Conservation (phyloP, 2,329 filamentous ascomycete genomes). For the Aspergillus pseudonomiae region DNA sequence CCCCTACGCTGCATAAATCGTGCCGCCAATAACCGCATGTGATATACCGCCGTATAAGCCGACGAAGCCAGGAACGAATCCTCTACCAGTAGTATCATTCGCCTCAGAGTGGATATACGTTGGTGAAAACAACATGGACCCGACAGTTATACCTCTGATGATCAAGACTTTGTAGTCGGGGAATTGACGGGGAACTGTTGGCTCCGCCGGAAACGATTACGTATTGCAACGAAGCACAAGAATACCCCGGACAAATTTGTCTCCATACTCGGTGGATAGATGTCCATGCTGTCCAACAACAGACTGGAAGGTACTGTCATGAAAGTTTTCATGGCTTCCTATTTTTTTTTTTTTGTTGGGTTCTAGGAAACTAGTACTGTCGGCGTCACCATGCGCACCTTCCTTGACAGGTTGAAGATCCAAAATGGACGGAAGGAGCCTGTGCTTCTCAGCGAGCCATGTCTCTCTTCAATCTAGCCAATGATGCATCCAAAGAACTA, state of each 20-base stretch:
- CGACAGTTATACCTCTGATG: background rate
- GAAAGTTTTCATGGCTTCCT: background rate
- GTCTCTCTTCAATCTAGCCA: background rate
- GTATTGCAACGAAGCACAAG: background rate
- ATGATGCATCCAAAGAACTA: background rate
- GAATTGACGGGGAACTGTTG: background rate
- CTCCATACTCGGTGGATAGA: background rate
- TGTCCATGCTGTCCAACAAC: background rate
- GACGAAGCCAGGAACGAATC: background rate
- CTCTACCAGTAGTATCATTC: background rate
- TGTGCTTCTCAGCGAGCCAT: background rate
- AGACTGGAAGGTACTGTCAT: background rate
- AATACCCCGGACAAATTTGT: background rate
- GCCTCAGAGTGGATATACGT: background rate
- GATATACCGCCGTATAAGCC: background rate
- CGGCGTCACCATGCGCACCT: background rate
- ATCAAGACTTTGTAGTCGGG: background rate
- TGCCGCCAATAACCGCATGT: background rate
- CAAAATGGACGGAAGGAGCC: background rate
- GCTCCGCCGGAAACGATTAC: background rate
- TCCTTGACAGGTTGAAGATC: background rate
- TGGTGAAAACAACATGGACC: background rate
- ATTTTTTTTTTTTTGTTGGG: background rate
- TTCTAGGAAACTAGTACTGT: background rate
- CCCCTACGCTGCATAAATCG: background rate